Evolutionary conservation across 768 basidiomycete genomes (phyloP), one percentile per base, ranked within the genome.

Genomic region (Trametes maxima): DNA sequence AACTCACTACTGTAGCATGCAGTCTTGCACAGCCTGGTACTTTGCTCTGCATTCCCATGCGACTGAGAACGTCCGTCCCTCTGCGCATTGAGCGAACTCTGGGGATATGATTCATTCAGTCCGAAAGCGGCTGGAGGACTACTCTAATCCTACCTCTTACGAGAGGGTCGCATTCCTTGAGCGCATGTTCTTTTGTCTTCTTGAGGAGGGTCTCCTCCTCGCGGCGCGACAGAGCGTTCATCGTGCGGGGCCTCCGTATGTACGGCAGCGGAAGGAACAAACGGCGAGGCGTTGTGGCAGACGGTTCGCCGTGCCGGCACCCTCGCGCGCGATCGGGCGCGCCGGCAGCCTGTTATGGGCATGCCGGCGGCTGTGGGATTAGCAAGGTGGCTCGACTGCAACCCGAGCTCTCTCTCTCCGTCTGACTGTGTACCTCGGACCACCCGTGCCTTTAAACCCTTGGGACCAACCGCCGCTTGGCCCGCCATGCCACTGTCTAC

Each of bases 171-270:
- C 93, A 95, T 72, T 91, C 88, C 67, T 84, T 86, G 69, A 94
- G 73, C 13, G 94, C 93, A 58, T 80, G 79, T 16, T 86, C 84
- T 70, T 94, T 95, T 10, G 91, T 89, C 22, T 89, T 79, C 74
- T 95, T 94, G 40, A 89, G 74, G 42, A 95, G 82, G 8, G 87
- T 88, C 46, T 95, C 93, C 72, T 95, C 93, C 76, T 95, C 93
- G 50, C 93, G 82, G 57, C 92, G 83, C 39, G 93, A 95, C 35
- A 95, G 83, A 43, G 92, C 82, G 73, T 93, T 86, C 93, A 94
- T 94, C 39, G 57, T 54, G 22, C 48, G 54, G 40, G 37, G 57
- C 47, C 47, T 28, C 14, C 16, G 36, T 36, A 17, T 33, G 12
- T 40, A 49, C 49, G 40, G 37, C 24, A 44, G 53, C 42, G 44